phyloP scores from a whole-genome alignment of 1,139 yeast genomes.

The Pichia sp. region DNA sequence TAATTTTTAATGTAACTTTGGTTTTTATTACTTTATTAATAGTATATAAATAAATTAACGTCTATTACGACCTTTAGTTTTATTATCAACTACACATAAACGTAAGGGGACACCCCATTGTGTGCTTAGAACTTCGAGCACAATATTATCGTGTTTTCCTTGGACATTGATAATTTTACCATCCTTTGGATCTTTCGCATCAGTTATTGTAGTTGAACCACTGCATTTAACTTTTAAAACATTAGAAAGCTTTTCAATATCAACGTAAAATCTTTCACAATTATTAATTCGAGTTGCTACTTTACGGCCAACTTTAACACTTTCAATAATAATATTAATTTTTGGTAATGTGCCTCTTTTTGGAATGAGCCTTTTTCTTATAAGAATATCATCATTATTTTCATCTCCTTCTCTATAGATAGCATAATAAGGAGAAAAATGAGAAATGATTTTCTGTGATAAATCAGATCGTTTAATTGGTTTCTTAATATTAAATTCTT shows the following conservation, averaged over 20 bases:
- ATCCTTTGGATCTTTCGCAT: conserved; percentile 39
- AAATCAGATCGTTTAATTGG: conserved; percentile 42
- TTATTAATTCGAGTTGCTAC: conserved; percentile 67
- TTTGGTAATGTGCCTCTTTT: conserved; percentile 64
- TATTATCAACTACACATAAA: conserved; percentile 67
- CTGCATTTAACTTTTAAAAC: conserved; percentile 76
- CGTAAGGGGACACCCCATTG: conserved; percentile 59
- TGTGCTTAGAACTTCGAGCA: conserved; percentile 50
- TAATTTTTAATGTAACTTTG: no score
- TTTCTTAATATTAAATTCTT: conserved; percentile 22
- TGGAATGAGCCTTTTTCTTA: conserved; percentile 30
- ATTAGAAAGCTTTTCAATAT: conserved; percentile 58
- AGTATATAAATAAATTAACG: background rate
- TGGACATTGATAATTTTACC: conserved; percentile 69
- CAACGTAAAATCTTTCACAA: conserved; percentile 62
- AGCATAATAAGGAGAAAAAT: conserved; percentile 36
- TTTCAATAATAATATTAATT: conserved; percentile 58
- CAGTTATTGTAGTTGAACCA: conserved; percentile 73
- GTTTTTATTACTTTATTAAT: no score
- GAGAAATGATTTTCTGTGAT: conserved; percentile 6
- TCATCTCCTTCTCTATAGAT: conserved; percentile 46
- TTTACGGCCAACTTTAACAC: conserved; percentile 77
- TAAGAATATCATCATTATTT: conserved; percentile 11
- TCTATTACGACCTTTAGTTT: conserved; percentile 45
- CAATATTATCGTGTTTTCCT: conserved; percentile 74